Evolutionary conservation across 2,329 filamentous ascomycete genomes (phyloP), one percentile per base, ranked within the genome.

Genomic region (Talaromyces rugulosus): DNA sequence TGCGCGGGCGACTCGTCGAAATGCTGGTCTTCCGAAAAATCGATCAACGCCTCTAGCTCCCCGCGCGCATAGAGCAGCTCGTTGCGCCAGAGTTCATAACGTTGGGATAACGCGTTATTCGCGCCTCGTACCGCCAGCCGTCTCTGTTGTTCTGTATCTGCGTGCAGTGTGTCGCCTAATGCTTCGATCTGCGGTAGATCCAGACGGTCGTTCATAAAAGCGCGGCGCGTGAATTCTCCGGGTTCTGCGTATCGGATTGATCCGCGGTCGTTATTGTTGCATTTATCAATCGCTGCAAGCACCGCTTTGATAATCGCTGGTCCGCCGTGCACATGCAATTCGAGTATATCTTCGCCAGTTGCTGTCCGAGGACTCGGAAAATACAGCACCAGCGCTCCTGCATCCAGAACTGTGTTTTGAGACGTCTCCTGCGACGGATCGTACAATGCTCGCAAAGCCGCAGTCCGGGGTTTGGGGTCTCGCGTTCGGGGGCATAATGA

Each of bases 11-110:
- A 89, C 75, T 96, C 92, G 68, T 98, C 93, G 70, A 99, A 96
- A 78, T 98, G 91, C 76, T 99, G 94, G 70, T 98, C 95, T 74
- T 99, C 95, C 0, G 91, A 90, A 73, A 99, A 99, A 76, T 99
- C 95, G 64, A 99, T 98, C 67, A 99, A 78, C 0, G 95, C 95
- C 76, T 99, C 95, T 44, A 99, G 83, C 77, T 98, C 93, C 9
- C 92, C 95, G 1, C 95, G 86, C 9, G 93, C 93, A 65, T 89
- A 83, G 6, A 98, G 80, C 18, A 99, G 78, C 66, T 87, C 82
- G 65, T 85, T 80, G 30, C 94, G 87, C 95, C 95, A 99, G 9
- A 70, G 70, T 67, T 97, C 92, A 74, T 99, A 99, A 18, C 87
- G 87, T 63, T 83, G 82, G 0, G 91, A 87, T 12, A 97, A 81